Evolutionary conservation across 495 filamentous ascomycete species (phyloP).

Genomic region (Penicillium arizonense): DNA sequence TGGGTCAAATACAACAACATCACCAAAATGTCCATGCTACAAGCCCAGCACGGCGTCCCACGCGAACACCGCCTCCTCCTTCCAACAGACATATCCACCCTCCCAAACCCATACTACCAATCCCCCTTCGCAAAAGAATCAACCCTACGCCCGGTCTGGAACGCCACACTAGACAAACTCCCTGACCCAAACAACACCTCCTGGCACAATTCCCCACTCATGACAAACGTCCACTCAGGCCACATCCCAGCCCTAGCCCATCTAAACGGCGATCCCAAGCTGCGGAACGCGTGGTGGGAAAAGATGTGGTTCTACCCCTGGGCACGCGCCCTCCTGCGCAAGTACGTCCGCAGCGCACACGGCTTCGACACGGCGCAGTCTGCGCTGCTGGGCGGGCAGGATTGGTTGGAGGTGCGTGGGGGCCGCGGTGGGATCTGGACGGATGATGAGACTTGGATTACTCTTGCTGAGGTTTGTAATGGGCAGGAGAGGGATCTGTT

Average conservation of each 20-base stretch:
- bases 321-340: conserved; percentile 49
- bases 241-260: conserved; percentile 51
- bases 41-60: conserved; percentile 41
- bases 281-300: conserved; percentile 49
- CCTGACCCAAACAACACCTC: conserved; percentile 32
- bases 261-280: conserved; percentile 43
- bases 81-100: conserved; percentile 38
- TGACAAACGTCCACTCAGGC: conserved; percentile 52
- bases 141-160: conserved; percentile 35
- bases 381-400: conserved; percentile 46
- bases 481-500: conserved; percentile 52
- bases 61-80: conserved; percentile 43
- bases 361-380: conserved; percentile 43
- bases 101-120: conserved; percentile 41
- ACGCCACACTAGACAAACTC: conserved; percentile 41
- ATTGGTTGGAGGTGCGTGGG: conserved; percentile 54
- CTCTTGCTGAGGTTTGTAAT: conserved; percentile 53
- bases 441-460: conserved; percentile 51
- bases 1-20: conserved; percentile 49
- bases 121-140: conserved; percentile 31
- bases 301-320: conserved; percentile 59
- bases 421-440: conserved; percentile 62
- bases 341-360: conserved; percentile 46
- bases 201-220: conserved; percentile 51
- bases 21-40: conserved; percentile 35